Evolutionary conservation across 1,139 yeast genomes (phyloP).

Genomic region (Kurtzmaniella natalensis): DNA sequence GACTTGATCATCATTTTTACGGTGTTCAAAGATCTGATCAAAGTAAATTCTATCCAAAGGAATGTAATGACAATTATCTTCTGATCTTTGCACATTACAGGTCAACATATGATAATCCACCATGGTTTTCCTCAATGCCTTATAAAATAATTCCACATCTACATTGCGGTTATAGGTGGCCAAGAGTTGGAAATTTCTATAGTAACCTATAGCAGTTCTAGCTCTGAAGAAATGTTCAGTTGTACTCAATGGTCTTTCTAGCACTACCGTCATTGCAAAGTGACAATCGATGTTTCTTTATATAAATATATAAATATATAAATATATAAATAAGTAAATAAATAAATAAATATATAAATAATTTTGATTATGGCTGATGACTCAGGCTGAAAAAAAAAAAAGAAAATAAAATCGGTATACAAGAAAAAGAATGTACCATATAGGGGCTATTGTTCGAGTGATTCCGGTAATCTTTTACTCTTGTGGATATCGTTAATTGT

Average conservation of each 20-base stretch:
- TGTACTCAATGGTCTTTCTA: slow-evolving; percentile 23
- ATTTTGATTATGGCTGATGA: too few species aligned
- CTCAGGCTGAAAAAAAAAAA: too few species aligned
- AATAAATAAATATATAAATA: too few species aligned
- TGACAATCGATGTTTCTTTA: background rate
- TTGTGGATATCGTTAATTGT: too few species aligned
- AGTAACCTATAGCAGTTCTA: slow-evolving; percentile 27
- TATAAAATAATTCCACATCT: slow-evolving; percentile 15
- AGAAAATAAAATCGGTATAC: too few species aligned
- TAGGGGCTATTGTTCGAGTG: too few species aligned
- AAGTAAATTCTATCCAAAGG: slow-evolving; percentile 22
- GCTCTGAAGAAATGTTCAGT: slow-evolving; percentile 36
- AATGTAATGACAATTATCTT: slow-evolving; percentile 14
- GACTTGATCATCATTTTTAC: slow-evolving; percentile 8
- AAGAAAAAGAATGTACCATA: too few species aligned
- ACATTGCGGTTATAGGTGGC: slow-evolving; percentile 28
- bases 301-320: too few species aligned
- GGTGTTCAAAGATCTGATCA: slow-evolving; percentile 20
- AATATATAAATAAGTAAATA: too few species aligned
- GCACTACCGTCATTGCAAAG: slow-evolving; percentile 1
- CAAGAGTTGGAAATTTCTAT: slow-evolving; percentile 31
- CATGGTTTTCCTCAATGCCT: slow-evolving; percentile 29
- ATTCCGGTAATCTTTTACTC: too few species aligned
- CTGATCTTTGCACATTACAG: slow-evolving; percentile 23
- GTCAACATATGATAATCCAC: slow-evolving; percentile 32